Conservation (phyloP, 305 asterid species). For the Striga hermonthica region DNA sequence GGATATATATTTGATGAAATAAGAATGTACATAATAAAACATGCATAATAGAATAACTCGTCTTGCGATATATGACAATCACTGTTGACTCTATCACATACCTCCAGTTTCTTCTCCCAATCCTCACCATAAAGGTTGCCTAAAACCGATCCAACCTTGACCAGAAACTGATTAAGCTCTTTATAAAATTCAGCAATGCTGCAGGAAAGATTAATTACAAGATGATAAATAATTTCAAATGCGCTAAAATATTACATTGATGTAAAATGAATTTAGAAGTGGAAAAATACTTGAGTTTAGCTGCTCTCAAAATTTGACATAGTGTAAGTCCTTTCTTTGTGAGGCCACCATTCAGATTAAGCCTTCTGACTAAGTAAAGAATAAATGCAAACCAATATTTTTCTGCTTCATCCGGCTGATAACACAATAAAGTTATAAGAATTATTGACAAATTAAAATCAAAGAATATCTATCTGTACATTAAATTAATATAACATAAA, state of each 20-base stretch:
- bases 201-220: conserved; percentile 32
- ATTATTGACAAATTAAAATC: conserved; percentile 22
- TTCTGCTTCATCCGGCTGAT: conserved; percentile 84
- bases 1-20: conserved; percentile 22
- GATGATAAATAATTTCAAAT: conserved; percentile 13
- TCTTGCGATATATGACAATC: conserved; percentile 25
- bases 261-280: conserved; percentile 23
- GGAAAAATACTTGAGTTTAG: conserved; percentile 63
- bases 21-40: conserved; percentile 3
- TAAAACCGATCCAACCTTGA: conserved; percentile 73
- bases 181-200: conserved; percentile 78
- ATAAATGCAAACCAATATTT: conserved; percentile 83
- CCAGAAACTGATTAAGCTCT: conserved; percentile 72
- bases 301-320: conserved; percentile 68
- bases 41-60: conserved; percentile 9
- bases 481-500: conserved; percentile 2
- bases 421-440: conserved; percentile 26
- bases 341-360: conserved; percentile 43
- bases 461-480: conserved; percentile 23
- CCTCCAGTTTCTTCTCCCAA: conserved; percentile 96
- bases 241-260: conserved; percentile 1
- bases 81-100: conserved; percentile 32
- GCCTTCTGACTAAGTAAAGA: conserved; percentile 64
- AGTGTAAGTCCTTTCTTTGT: conserved; percentile 51
- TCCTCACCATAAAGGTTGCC: conserved; percentile 62